Evolutionary conservation across 2,329 filamentous ascomycete species (phyloP).

Genomic region (Fusarium falciforme): DNA sequence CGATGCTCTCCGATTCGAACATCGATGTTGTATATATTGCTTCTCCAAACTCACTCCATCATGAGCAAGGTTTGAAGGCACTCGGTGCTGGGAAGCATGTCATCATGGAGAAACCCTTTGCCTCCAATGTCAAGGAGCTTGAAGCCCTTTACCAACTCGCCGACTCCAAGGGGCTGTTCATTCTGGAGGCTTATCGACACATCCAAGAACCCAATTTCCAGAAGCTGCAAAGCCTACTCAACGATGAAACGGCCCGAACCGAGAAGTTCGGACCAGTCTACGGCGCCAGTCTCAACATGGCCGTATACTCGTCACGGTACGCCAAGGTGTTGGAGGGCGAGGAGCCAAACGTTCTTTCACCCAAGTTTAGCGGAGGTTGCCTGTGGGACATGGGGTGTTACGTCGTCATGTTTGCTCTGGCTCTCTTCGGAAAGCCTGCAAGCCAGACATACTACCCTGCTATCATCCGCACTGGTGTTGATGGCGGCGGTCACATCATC

Average conservation of each 20-base stretch:
- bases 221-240: constrained; percentile 20
- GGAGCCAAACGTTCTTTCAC: constrained; percentile 29
- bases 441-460: constrained; percentile 19
- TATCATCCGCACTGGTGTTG: constrained; percentile 14
- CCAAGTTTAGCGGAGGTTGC: constrained; percentile 29
- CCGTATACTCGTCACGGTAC: constrained; percentile 18
- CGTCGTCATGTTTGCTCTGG: constrained; percentile 28
- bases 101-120: constrained; percentile 36
- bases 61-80: constrained; percentile 20
- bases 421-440: constrained; percentile 26
- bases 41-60: constrained; percentile 35
- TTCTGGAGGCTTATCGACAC: constrained; percentile 34
- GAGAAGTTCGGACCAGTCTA: constrained; percentile 26
- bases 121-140: constrained; percentile 26
- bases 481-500: constrained; percentile 24
- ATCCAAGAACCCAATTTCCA: constrained; percentile 39
- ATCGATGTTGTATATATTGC: constrained; percentile 32
- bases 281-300: constrained; percentile 31
- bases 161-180: constrained; percentile 22
- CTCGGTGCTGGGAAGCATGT: constrained; percentile 27
- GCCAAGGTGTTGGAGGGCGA: constrained; percentile 13
- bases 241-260: constrained; percentile 17
- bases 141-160: constrained; percentile 24
- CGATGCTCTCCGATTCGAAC: constrained; percentile 10
- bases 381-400: constrained; percentile 39